These are phyloP conservation scores for Citrullus mucosospermus DNA, from an alignment of 306 rosid genomes.

Conservation along the genomic window DNA sequence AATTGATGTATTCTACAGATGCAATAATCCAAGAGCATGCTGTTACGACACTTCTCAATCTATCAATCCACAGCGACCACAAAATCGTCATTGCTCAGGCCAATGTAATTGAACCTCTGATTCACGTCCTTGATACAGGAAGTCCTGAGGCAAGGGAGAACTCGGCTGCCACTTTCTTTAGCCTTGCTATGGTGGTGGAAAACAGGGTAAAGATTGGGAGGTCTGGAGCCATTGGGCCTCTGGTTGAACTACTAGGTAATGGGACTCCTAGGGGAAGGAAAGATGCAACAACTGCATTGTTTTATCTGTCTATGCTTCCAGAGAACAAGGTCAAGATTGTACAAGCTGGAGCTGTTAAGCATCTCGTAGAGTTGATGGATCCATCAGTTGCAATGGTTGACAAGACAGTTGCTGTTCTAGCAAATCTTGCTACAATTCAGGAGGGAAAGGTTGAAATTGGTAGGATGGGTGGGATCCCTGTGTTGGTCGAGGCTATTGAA, in stretches of 20 bases:
- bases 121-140: constrained; percentile 76
- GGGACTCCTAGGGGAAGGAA: constrained; percentile 97
- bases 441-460: constrained; percentile 85
- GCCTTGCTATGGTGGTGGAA: constrained; percentile 87
- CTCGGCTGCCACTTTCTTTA: constrained; percentile 96
- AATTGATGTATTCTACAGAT: constrained; percentile 56
- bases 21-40: constrained; percentile 72
- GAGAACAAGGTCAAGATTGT: constrained; percentile 86
- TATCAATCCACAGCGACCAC: constrained; percentile 78
- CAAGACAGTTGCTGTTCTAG: constrained; percentile 91
- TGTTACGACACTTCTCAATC: constrained; percentile 88
- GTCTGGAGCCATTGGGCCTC: constrained; percentile 80
- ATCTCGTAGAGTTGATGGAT: constrained; percentile 95
- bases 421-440: constrained; percentile 79
- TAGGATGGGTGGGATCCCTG: constrained; percentile 71
- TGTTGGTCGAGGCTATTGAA: constrained; percentile 91
- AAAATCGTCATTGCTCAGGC: constrained; percentile 70
- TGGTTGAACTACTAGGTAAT: constrained; percentile 79
- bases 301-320: constrained; percentile 74
- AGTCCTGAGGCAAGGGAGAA: constrained; percentile 95
- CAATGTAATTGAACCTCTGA: constrained; percentile 77
- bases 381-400: constrained; percentile 98
- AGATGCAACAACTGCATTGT: constrained; percentile 95
- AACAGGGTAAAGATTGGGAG: constrained; percentile 79
- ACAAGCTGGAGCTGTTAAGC: constrained; percentile 86